Evolutionary conservation across 2,329 filamentous ascomycete genomes (phyloP), one percentile per base, ranked within the genome.

Genomic region (Diaporthe sp.): DNA sequence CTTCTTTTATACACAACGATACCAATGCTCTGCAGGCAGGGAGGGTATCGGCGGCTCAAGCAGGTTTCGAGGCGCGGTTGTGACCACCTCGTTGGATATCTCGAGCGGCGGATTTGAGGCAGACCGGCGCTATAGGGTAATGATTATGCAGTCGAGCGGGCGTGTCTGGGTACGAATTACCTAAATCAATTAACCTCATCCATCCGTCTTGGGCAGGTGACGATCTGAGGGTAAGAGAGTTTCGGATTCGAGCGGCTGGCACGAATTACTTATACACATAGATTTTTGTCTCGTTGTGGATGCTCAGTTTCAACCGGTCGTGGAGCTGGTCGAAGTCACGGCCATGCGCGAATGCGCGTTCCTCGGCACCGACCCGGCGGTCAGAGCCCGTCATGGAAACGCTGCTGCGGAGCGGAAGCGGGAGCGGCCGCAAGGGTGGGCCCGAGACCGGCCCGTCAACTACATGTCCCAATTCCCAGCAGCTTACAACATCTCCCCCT

Each of bases 111-210:
- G 45, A 68, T 25, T n/a, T n/a, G 33, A 54, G n/a, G 47, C n/a
- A 40, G 47, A 9, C 15, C 47, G 47, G 47, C 64, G 64, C 64
- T 52, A 54, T 68, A 68, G 64, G 64, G 64, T 54, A 54, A 68
- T 68, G 64, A 54, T 54, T 68, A 54, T 68, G 64, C 64, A 68
- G 45, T 68, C 64, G 45, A 28, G 64, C 45, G 25, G 64, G 64
- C 33, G 45, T 40, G 64, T 28, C 45, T 17, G 30, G 33, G 33
- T 28, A 68, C 28, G 47, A 68, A 54, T 68, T 68, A 68, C 47
- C 38, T 68, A 54, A 68, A 40, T 3, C 60, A 33, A 64, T 45
- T 25, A 30, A 47, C 25, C 64, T 38, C 33, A 22, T 17, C 64
- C 45, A 54, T 68, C 64, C 45, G 64, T 68, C 45, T 52, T 52